Percentiles rank a stretch among this genome's conserved stretches.
Conservation (phyloP, 495 filamentous ascomycete genomes). For the Aspergillus kassunensis region DNA sequence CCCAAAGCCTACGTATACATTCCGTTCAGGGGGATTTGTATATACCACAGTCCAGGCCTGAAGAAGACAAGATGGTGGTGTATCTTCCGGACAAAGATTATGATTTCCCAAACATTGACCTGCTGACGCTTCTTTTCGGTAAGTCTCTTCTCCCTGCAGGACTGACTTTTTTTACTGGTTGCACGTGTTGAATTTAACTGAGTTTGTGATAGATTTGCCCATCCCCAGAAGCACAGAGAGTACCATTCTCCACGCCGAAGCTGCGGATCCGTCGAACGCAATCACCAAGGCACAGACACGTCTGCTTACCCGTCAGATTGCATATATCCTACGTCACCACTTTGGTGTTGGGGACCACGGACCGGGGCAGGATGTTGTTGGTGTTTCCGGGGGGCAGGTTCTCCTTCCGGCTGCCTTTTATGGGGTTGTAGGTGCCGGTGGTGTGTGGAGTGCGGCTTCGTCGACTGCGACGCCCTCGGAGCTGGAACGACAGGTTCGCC, state of each 20-base stretch:
- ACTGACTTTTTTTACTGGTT: background rate
- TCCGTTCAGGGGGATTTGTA: too few species aligned
- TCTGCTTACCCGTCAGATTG: slow-evolving; percentile 36
- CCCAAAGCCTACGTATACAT: too few species aligned
- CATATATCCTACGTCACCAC: slow-evolving; percentile 41
- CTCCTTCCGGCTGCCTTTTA: slow-evolving; percentile 45
- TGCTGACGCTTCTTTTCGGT: slow-evolving; percentile 14
- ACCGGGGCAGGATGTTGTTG: slow-evolving; percentile 47
- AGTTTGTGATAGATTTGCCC: slow-evolving; percentile 12
- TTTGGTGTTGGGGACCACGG: slow-evolving; percentile 47
- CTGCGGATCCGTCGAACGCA: slow-evolving; percentile 40
- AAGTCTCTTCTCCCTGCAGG: background rate
- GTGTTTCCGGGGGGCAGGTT: slow-evolving; percentile 47
- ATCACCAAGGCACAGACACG: slow-evolving; percentile 47
- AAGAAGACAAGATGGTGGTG: slow-evolving; percentile 7
- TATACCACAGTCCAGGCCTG: too few species aligned
- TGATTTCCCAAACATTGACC: slow-evolving; percentile 13
- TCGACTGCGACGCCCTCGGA: slow-evolving; percentile 34
- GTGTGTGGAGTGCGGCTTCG: slow-evolving; percentile 43
- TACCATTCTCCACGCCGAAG: slow-evolving; percentile 38
- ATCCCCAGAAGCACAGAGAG: slow-evolving; percentile 35
- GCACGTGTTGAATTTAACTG: background rate
- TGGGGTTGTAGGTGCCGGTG: slow-evolving; percentile 46
- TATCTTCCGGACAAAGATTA: slow-evolving; percentile 18
- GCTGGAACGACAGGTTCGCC: slow-evolving; percentile 38